Conservation (phyloP, 495 filamentous ascomycete species). For the Aspergillus asperescens region DNA sequence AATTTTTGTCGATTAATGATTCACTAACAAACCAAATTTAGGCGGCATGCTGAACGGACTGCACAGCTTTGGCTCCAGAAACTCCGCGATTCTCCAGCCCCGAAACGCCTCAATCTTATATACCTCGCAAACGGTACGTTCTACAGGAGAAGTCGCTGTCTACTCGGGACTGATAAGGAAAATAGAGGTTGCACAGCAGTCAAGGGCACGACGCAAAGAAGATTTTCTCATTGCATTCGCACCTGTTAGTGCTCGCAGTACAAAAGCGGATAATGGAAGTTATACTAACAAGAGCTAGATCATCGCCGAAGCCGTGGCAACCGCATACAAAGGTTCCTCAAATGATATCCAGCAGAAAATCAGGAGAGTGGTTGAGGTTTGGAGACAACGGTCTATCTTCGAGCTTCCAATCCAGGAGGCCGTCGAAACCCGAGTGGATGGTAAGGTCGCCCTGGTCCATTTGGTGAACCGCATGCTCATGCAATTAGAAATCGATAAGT, state of each 20-base stretch:
- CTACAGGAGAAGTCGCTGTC: background rate
- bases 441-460: slow-evolving; percentile 36
- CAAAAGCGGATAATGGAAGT: background rate
- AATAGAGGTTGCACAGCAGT: slow-evolving; percentile 90
- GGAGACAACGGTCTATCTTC: slow-evolving; percentile 85
- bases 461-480: slow-evolving; percentile 4
- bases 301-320: slow-evolving; percentile 76
- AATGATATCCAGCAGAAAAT: slow-evolving; percentile 83
- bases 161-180: slow-evolving; percentile 18
- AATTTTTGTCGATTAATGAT: slow-evolving; percentile 1
- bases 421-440: slow-evolving; percentile 73
- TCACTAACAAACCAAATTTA: slow-evolving; percentile 35
- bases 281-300: slow-evolving; percentile 44
- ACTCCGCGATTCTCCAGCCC: slow-evolving; percentile 73
- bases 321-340: slow-evolving; percentile 80
- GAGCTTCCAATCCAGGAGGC: slow-evolving; percentile 67
- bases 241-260: slow-evolving; percentile 45
- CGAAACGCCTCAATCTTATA: slow-evolving; percentile 83
- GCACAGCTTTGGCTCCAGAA: slow-evolving; percentile 84
- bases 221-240: slow-evolving; percentile 91
- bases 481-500: slow-evolving; percentile 68
- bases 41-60: slow-evolving; percentile 83
- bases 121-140: slow-evolving; percentile 88
- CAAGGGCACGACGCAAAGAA: slow-evolving; percentile 80
- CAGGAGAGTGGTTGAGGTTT: slow-evolving; percentile 85